Conservation (phyloP, 2,329 filamentous ascomycete genomes). For the Scopulariopsis brevicaulis region DNA sequence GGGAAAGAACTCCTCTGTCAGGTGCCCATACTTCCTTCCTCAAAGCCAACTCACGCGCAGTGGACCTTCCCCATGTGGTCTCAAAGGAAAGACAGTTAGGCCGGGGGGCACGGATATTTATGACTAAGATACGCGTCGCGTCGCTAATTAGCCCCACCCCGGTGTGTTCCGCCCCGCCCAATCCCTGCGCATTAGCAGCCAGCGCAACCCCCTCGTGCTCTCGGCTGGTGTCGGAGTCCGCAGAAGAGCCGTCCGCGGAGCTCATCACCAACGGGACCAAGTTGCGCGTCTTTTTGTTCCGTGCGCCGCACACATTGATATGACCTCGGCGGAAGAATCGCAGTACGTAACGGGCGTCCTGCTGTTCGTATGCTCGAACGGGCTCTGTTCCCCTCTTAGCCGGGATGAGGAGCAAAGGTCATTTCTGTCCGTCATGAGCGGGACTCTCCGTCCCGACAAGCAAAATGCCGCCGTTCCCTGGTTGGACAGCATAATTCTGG, state of each 20-base stretch:
- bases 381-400: too few species aligned
- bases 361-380: too few species aligned
- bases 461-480: background rate
- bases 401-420: too few species aligned
- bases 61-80: background rate
- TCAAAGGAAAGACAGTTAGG: background rate
- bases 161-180: background rate
- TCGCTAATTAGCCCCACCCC: background rate
- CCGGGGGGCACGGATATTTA: background rate
- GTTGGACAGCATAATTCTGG: background rate
- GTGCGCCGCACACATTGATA: too few species aligned
- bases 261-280: too few species aligned
- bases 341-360: too few species aligned
- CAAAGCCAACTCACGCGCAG: background rate
- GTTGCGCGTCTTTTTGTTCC: too few species aligned
- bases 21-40: background rate
- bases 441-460: background rate
- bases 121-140: constrained; percentile 5
- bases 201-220: background rate
- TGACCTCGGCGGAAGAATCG: too few species aligned
- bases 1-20: background rate
- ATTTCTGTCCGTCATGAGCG: background rate
- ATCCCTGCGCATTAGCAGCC: background rate
- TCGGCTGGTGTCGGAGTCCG: too few species aligned
- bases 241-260: too few species aligned